Evolutionary conservation across 306 rosid species (phyloP), one percentile per base, ranked within the genome.

Genomic region (Dryas drummondii): DNA sequence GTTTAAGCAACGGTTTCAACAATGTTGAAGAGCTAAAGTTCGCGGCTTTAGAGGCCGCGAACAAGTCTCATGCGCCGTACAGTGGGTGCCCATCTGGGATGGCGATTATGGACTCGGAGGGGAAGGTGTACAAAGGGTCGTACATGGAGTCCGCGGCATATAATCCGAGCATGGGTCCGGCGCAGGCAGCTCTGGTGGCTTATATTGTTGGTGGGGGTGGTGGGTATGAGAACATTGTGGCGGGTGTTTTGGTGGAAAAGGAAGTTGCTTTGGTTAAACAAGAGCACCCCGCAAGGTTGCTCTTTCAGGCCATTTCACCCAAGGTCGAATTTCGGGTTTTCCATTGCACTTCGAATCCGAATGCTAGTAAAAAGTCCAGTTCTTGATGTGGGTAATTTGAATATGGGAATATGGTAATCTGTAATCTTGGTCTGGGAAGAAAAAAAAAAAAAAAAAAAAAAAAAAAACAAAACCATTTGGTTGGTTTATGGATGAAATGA

Each of bases 161-260:
- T 70, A 94, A 94, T 54, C 98, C 98, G 2, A 94, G 98, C 75
- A 17, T 94, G 66, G 96, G 98, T 1, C 98, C 98, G 0, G 86
- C 85, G 5, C 89, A 87, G 82, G 87, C 96, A 9, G 98, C 98
- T 0, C 11, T 94, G 80, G 85, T 94, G 61, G 93, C 93, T 3
- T 94, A 76, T 70, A 86, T 94, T 1, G 87, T 86, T 19, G 64
- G 73, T 27, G 97, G 82, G 0, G 91, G 91, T 0, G 87, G 78
- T 4, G 87, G 76, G 11, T 94, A 88, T 60, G 86, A 83, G 22
- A 54, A 26, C 11, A 92, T 94, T 1, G 90, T 84, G 13, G 85
- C 65, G 0, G 97, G 89, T 0, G 93, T 85, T 15, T 76, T 94
- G 91, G 92, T 87, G 66, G 99, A 94, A 88, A 87, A 74, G 62